Conservation (phyloP, 148 eudicot species). For the Rhododendron kiyosumense region DNA sequence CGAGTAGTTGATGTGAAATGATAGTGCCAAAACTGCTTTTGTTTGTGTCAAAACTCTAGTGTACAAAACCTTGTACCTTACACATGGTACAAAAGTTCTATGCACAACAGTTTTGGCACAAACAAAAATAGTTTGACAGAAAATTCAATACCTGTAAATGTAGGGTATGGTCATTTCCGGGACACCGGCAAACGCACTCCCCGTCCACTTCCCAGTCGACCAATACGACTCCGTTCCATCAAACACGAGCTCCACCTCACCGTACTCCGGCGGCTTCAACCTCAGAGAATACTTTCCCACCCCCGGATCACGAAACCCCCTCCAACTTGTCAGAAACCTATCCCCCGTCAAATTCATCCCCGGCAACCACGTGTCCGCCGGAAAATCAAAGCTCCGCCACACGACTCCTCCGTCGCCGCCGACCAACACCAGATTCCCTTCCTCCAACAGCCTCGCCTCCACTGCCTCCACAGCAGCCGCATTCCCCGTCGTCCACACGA, state of each 20-base stretch:
- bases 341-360: slow-evolving; percentile 56
- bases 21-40: no score
- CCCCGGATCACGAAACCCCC: slow-evolving; percentile 45
- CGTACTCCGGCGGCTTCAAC: slow-evolving; percentile 47
- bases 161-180: slow-evolving; percentile 78
- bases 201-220: slow-evolving; percentile 75
- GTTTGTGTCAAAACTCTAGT: no score
- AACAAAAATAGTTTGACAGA: background rate
- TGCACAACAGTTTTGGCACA: no score
- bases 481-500: slow-evolving; percentile 42
- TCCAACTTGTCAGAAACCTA: slow-evolving; percentile 47
- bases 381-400: slow-evolving; percentile 75
- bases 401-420: slow-evolving; percentile 19
- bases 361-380: slow-evolving; percentile 82
- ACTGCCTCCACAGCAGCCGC: slow-evolving; percentile 10
- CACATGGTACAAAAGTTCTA: no score
- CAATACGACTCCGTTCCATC: slow-evolving; percentile 36
- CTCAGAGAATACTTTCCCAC: slow-evolving; percentile 60
- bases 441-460: slow-evolving; percentile 34
- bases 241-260: slow-evolving; percentile 59
- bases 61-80: no score
- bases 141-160: slow-evolving; percentile 41
- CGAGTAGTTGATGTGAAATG: no score
- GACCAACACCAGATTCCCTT: slow-evolving; percentile 47
- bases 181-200: slow-evolving; percentile 42